Percentiles rank a stretch among this genome's conserved stretches.
phyloP scores from a whole-genome alignment of 164 flowering plant species.

The Pachysandra terminalis region DNA sequence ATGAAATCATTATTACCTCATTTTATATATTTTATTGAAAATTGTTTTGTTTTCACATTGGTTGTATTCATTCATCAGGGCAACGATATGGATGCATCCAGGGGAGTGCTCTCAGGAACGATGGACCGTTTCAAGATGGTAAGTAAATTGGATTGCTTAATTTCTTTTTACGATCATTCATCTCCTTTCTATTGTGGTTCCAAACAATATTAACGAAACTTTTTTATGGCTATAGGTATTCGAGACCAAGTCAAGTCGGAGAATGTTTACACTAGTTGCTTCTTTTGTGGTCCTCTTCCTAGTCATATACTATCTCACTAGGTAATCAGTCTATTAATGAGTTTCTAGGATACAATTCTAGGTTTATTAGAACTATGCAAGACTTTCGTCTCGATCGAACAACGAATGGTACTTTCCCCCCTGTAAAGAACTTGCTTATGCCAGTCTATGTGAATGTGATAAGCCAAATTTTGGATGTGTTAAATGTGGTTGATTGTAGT shows the following conservation, averaged over 20 bases:
- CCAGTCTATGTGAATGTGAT: neutral
- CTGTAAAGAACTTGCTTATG: neutral
- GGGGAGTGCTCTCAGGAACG: constrained; percentile 85
- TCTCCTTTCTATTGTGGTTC: neutral
- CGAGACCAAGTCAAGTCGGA: constrained; percentile 71
- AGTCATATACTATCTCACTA: constrained; percentile 48
- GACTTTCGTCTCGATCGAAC: neutral
- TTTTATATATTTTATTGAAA: neutral
- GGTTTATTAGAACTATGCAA: neutral
- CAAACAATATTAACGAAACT: neutral
- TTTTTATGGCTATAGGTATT: constrained; percentile 45
- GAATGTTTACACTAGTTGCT: constrained; percentile 50
- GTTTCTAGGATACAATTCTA: neutral
- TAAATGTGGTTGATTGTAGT: too few species aligned
- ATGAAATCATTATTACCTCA: neutral
- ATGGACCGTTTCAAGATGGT: constrained; percentile 87
- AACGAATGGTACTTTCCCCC: neutral
- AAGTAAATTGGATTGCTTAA: neutral
- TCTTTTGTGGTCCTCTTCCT: constrained; percentile 51
- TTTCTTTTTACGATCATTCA: too few species aligned
- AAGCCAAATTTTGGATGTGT: neutral
- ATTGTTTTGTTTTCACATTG: constrained; percentile 2
- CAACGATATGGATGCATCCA: constrained; percentile 75
- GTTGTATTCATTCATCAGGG: constrained; percentile 46
- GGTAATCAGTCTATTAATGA: constrained; percentile 29